These are phyloP conservation scores for Prorocentrum cordatum DNA, from an alignment of 169 alveolate species.

Conservation along the genomic window DNA sequence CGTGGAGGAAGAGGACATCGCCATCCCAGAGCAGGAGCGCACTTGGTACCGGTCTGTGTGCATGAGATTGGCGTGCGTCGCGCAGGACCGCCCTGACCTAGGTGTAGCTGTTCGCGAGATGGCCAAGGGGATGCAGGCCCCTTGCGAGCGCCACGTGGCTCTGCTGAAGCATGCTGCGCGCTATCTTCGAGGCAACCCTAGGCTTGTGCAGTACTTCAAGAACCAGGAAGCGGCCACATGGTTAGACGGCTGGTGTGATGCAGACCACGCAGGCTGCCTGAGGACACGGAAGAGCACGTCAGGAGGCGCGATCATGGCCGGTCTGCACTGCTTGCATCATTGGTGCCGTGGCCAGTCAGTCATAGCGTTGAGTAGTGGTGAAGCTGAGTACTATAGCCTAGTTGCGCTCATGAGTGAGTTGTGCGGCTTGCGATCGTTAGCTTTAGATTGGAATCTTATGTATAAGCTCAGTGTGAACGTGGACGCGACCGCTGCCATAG, in stretches of 20 bases:
- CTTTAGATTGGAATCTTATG: neutral
- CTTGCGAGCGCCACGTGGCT: neutral
- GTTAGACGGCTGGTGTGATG: neutral
- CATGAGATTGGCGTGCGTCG: neutral
- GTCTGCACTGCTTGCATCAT: neutral
- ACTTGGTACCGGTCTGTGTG: slow-evolving; percentile 10
- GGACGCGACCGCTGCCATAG: neutral
- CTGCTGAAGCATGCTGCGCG: neutral
- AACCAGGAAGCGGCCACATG: neutral
- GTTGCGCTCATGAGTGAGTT: neutral
- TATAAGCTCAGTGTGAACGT: neutral
- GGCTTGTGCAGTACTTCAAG: neutral
- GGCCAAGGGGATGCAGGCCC: neutral
- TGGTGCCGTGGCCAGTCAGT: neutral
- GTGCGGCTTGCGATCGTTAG: neutral
- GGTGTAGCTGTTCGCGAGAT: neutral
- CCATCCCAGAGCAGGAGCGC: neutral
- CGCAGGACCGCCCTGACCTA: neutral
- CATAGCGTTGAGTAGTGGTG: neutral
- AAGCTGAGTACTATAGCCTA: neutral
- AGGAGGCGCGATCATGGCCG: neutral
- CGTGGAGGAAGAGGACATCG: neutral
- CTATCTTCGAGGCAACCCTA: neutral
- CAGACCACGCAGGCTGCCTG: neutral
- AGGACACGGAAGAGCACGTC: neutral